Evolutionary conservation across 768 basidiomycete species (phyloP), one percentile per base, ranked within the genome.

Genomic region (Fistulinella prunicolor): DNA sequence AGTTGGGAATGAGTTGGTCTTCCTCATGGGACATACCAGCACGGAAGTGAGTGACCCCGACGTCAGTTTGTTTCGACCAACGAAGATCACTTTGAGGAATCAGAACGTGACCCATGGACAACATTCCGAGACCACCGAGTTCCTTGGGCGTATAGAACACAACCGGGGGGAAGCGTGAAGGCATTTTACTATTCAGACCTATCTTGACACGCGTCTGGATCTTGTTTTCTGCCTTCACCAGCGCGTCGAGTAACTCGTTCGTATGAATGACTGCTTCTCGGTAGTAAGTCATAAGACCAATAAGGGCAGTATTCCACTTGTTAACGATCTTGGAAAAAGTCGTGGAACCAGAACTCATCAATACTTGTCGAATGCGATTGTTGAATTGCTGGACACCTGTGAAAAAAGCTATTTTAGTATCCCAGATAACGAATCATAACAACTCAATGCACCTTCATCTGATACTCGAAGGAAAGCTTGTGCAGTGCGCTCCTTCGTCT

Each of bases 191-290:
- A 78, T 97, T 96, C 58, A 96, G 64, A n/a, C 95, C 96, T 53
- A 99, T 97, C 79, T 98, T 98, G 62, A 99, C 95, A 71, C 96
- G 91, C 3, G 94, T 97, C 70, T 99, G 96, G 39, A 98, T 95
- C 77, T 98, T 98, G 81, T 97, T 97, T 74, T 99, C 95, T 2
- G 94, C 93, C 71, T 99, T 99, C 62, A 99, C 96, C 34, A 98
- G 77, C 0, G 93, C 81, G 64, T 98, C 96, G 41, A 99, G 80
- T 17, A 99, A 76, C 68, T 98, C 95, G 60, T 94, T 93, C 36
- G 95, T 97, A 68, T 96, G 93, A 45, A 97, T 93, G 57, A 97
- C 94, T 23, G 94, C 94, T 63, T 97, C 94, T 51, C 94, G 89
- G 67, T 95, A 95, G 70, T 97, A 97, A 1, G 95, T 97, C 91